Percentiles rank a stretch among this genome's conserved stretches.
phyloP scores from a whole-genome alignment of 2,329 filamentous ascomycete genomes.

The Paracoccidioides brasiliensis region DNA sequence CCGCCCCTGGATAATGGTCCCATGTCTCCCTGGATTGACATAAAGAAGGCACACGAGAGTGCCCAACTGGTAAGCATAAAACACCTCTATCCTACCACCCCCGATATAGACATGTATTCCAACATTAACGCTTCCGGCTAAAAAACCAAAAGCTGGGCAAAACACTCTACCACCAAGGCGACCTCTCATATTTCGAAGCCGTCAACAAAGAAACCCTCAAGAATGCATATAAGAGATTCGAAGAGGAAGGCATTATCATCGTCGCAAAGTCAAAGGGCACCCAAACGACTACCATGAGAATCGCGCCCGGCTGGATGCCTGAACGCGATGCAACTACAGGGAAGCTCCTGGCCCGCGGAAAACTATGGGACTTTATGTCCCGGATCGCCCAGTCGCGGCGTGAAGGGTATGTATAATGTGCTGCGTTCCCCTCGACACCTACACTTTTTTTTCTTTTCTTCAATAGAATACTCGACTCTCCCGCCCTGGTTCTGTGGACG shows the following conservation, averaged over 20 bases:
- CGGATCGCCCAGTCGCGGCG: constrained; percentile 68
- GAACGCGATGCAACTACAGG: constrained; percentile 49
- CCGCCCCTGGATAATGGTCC: constrained; percentile 46
- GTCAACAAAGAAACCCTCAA: constrained; percentile 97
- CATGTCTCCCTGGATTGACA: constrained; percentile 65
- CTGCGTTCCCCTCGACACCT: neutral
- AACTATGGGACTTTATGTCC: constrained; percentile 85
- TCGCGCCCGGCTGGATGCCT: constrained; percentile 65
- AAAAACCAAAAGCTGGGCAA: constrained; percentile 57
- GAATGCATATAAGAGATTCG: constrained; percentile 77
- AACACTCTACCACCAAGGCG: constrained; percentile 92
- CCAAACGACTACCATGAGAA: constrained; percentile 39
- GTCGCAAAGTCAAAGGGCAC: constrained; percentile 52
- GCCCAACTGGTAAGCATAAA: constrained; percentile 56
- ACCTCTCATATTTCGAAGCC: constrained; percentile 92
- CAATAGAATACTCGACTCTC: neutral
- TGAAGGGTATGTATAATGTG: constrained; percentile 47
- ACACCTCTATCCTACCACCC: neutral
- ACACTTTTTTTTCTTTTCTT: neutral
- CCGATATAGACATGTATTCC: neutral
- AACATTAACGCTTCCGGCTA: constrained; percentile 8
- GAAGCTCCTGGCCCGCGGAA: constrained; percentile 54
- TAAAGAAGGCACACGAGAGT: constrained; percentile 63
- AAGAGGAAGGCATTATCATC: constrained; percentile 79
- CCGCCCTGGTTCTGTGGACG: neutral